These are phyloP conservation scores for Capronia coronata DNA, from an alignment of 2,329 filamentous ascomycete genomes.

Conservation along the genomic window DNA sequence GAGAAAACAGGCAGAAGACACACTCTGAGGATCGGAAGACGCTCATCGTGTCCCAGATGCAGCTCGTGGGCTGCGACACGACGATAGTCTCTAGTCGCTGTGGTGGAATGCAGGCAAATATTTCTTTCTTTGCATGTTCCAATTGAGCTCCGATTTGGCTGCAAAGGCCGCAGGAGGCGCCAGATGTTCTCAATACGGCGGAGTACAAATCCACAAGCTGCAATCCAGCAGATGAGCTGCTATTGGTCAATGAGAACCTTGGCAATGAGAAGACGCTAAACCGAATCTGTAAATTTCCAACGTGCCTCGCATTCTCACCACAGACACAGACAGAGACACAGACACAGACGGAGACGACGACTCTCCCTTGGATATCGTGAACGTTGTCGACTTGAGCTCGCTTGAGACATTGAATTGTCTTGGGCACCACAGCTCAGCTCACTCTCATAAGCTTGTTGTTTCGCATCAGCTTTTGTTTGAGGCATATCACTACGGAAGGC, in stretches of 20 bases:
- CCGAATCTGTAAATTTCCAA: constrained; percentile 3
- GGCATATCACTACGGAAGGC: too few relatives aligned
- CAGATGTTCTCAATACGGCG: not conserved
- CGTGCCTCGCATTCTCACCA: constrained; percentile 3
- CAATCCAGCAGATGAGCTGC: not conserved
- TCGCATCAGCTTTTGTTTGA: too few relatives aligned
- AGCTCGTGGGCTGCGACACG: constrained; percentile 11
- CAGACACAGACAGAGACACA: not conserved
- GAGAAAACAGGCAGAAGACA: constrained; percentile 45
- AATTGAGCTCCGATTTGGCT: constrained; percentile 9
- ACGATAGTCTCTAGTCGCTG: not conserved
- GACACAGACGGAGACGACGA: not conserved
- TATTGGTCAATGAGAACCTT: not conserved
- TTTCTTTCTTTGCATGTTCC: constrained; percentile 4
- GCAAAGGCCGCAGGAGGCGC: not conserved
- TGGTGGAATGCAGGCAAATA: constrained; percentile 3
- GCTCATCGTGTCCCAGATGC: constrained; percentile 40
- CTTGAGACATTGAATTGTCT: too few relatives aligned
- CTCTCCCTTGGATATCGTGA: not conserved
- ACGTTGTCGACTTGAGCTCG: too few relatives aligned
- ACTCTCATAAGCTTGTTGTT: too few relatives aligned
- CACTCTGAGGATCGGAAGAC: constrained; percentile 45
- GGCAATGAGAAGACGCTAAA: constrained; percentile 7
- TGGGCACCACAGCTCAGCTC: too few relatives aligned
- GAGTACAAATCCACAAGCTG: not conserved